A percentile compares a stretch with the other conserved stretches of the same genome.
Evolutionary conservation across 306 rosid genomes (phyloP).

Genomic region (Prunus salicina): DNA sequence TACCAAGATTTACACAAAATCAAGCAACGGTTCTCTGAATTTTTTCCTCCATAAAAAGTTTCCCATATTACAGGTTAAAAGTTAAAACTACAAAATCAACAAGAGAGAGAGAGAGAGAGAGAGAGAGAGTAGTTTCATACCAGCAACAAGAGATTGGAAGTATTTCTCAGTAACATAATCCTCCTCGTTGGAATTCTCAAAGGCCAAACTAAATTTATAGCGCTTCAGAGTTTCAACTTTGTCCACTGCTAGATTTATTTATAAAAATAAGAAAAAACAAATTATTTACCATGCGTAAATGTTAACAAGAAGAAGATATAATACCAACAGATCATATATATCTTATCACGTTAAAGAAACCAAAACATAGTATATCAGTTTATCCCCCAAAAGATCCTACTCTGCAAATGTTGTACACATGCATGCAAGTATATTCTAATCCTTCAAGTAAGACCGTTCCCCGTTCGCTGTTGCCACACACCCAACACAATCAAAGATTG

Average conservation of each 20-base stretch:
- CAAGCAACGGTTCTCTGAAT: neutral
- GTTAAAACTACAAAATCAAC: slow-evolving; percentile 1
- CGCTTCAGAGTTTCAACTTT: slow-evolving; percentile 79
- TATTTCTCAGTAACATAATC: slow-evolving; percentile 98
- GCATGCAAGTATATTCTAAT: neutral
- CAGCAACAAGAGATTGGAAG: slow-evolving; percentile 98
- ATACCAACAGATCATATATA: neutral
- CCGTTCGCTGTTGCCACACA: neutral
- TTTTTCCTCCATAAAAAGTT: neutral
- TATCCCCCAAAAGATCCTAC: neutral
- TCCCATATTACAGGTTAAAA: neutral
- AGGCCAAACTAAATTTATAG: slow-evolving; percentile 93
- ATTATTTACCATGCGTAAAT: neutral
- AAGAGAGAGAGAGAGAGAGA: slow-evolving; percentile 16
- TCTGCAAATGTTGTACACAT: neutral
- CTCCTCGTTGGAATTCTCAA: slow-evolving; percentile 98
- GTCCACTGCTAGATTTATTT: slow-evolving; percentile 56
- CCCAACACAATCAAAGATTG: neutral
- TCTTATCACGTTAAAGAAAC: neutral
- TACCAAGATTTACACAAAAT: neutral
- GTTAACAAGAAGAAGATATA: neutral
- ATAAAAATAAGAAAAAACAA: neutral
- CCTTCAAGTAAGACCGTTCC: neutral
- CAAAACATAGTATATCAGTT: neutral
- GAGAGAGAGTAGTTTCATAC: slow-evolving; percentile 45